These are phyloP conservation scores for Ophiocytium majus DNA, from an alignment of 352 stramenopile species.

Conservation along the genomic window DNA sequence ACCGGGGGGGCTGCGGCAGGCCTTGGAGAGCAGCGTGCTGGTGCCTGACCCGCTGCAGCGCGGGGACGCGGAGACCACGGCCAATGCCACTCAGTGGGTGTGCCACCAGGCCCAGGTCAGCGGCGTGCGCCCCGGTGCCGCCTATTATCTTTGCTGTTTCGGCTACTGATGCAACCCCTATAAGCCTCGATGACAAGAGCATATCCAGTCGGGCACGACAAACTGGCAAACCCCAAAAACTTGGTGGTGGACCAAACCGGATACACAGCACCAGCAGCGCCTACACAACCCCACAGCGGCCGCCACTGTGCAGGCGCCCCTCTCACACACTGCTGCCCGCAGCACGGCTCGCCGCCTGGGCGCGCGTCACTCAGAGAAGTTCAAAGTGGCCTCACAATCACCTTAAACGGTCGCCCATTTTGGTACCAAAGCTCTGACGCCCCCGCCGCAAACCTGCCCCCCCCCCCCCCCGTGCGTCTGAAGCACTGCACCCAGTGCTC, in stretches of 20 bases:
- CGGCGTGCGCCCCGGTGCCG: neutral
- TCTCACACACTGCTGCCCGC: no score
- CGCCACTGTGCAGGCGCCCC: neutral
- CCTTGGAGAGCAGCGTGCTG: neutral
- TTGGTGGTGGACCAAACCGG: neutral
- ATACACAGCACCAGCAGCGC: neutral
- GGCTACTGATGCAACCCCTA: neutral
- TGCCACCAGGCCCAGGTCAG: constrained; percentile 50
- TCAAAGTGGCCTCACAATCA: no score
- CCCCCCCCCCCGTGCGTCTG: no score
- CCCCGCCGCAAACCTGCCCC: no score
- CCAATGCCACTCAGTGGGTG: constrained; percentile 48
- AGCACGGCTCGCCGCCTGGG: no score
- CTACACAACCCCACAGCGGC: neutral
- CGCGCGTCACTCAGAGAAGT: no score
- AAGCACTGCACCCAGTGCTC: no score
- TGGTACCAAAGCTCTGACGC: no score
- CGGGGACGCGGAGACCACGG: constrained; percentile 1
- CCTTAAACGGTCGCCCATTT: no score
- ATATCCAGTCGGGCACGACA: neutral
- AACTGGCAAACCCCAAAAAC: neutral
- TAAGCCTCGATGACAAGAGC: neutral
- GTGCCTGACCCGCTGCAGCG: neutral
- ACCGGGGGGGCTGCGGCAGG: neutral
- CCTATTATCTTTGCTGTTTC: neutral